Conservation (phyloP, 306 rosid genomes). For the Begonia fuchsioides region DNA sequence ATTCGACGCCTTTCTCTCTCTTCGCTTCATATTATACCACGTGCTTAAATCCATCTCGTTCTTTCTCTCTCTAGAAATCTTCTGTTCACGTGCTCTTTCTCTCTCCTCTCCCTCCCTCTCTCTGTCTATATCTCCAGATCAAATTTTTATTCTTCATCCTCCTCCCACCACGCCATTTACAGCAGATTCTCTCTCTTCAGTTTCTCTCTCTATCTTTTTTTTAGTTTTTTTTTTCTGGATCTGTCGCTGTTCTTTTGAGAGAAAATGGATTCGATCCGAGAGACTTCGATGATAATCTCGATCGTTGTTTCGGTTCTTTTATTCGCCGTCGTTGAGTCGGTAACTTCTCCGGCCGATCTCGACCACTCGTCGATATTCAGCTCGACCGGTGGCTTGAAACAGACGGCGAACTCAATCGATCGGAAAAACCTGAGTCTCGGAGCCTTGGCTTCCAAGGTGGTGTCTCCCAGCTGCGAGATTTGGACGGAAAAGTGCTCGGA, state of each 20-base stretch:
- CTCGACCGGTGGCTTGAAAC: background rate
- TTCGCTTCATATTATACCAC: background rate
- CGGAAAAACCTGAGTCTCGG: slow-evolving; percentile 24
- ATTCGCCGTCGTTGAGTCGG: background rate
- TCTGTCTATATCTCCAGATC: background rate
- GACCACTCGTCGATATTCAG: background rate
- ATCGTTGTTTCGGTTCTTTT: background rate
- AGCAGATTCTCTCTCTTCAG: background rate
- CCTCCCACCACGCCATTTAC: background rate
- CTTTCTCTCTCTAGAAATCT: background rate
- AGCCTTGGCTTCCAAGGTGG: background rate
- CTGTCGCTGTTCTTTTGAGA: background rate
- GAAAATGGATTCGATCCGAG: background rate
- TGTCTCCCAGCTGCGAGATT: slow-evolving; percentile 19
- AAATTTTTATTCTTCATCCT: background rate
- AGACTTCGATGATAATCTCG: background rate
- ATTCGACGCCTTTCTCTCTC: too few species aligned
- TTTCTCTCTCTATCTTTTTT: background rate
- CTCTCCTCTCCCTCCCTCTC: background rate
- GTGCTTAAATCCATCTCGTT: background rate
- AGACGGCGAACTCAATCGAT: background rate
- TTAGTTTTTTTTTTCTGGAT: background rate
- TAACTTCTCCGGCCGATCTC: background rate
- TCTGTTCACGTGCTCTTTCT: background rate
- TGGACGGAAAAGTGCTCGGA: slow-evolving; percentile 61